phyloP scores from a whole-genome alignment of 2,329 filamentous ascomycete species.

The Diaporthe ampelina region DNA sequence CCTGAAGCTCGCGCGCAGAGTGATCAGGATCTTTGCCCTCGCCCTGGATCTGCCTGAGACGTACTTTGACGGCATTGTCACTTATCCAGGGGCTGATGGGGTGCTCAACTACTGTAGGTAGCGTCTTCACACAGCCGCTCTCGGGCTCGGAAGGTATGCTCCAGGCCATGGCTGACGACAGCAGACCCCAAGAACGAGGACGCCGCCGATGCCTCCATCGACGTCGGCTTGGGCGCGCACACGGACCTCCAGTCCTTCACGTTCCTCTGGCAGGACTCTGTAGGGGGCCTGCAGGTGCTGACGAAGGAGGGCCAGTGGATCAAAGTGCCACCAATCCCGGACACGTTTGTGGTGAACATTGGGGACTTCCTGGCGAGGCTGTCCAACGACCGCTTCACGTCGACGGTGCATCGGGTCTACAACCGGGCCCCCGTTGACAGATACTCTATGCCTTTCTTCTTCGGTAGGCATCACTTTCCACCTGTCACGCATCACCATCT shows the following conservation, averaged over 20 bases:
- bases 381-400: conserved; percentile 63
- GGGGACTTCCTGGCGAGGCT: conserved; percentile 67
- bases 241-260: conserved; percentile 64
- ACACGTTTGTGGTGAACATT: conserved; percentile 66
- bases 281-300: conserved; percentile 58
- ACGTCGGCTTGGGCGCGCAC: conserved; percentile 60
- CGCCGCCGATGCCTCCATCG: conserved; percentile 47
- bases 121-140: too few relatives aligned
- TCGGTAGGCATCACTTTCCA: conserved; percentile 46
- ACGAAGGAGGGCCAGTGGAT: conserved; percentile 60
- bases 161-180: background rate
- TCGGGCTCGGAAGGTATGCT: too few relatives aligned
- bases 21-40: conserved; percentile 46
- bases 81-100: conserved; percentile 43
- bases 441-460: conserved; percentile 70
- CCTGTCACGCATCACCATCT: too few relatives aligned
- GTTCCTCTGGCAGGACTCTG: conserved; percentile 61
- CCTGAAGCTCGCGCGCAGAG: conserved; percentile 45
- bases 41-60: conserved; percentile 44
- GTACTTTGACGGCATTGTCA: conserved; percentile 44
- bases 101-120: conserved; percentile 51
- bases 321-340: conserved; percentile 57
- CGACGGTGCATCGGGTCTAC: conserved; percentile 64
- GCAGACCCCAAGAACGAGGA: conserved; percentile 54
- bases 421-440: conserved; percentile 58